These are phyloP conservation scores for Boletellus sp. DNA, from an alignment of 1,284 basidiomycete genomes.

Conservation along the genomic window DNA sequence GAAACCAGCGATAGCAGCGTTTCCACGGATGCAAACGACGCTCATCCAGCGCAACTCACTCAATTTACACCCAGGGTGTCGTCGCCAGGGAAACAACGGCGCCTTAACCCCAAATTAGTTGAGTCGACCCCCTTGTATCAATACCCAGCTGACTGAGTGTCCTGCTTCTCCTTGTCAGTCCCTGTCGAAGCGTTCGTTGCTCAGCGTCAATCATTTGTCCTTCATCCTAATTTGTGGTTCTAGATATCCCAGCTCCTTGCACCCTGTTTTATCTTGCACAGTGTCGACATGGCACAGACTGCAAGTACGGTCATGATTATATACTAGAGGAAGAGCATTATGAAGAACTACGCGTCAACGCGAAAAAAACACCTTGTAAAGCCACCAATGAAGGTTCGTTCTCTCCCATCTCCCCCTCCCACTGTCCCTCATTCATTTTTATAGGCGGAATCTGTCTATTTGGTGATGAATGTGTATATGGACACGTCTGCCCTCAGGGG, in stretches of 20 bases:
- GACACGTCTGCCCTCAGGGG: conserved; percentile 51
- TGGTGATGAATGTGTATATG: conserved; percentile 59
- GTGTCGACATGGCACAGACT: conserved; percentile 52
- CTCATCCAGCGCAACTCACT: conserved; percentile 24
- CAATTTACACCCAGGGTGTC: conserved; percentile 28
- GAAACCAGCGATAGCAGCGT: conserved; percentile 30
- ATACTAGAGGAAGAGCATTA: conserved; percentile 49
- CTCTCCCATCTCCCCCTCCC: not conserved
- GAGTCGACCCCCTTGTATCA: conserved; percentile 29
- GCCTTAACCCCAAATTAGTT: conserved; percentile 50
- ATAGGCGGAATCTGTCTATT: conserved; percentile 52
- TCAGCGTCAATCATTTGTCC: conserved; percentile 9
- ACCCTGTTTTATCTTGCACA: conserved; percentile 56
- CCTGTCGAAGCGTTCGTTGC: conserved; percentile 53
- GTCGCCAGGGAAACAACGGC: conserved; percentile 37
- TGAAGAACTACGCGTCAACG: conserved; percentile 47
- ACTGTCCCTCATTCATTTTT: conserved; percentile 6
- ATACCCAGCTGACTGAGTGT: conserved; percentile 18
- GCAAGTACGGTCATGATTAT: conserved; percentile 60
- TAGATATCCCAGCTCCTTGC: conserved; percentile 58
- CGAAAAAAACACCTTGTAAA: conserved; percentile 59
- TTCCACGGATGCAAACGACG: conserved; percentile 36
- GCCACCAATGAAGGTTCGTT: conserved; percentile 47
- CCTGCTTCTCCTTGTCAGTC: conserved; percentile 34
- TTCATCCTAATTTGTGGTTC: conserved; percentile 10